phyloP scores from a whole-genome alignment of 2,329 filamentous ascomycete genomes.

The Paracamarosporium sp. region DNA sequence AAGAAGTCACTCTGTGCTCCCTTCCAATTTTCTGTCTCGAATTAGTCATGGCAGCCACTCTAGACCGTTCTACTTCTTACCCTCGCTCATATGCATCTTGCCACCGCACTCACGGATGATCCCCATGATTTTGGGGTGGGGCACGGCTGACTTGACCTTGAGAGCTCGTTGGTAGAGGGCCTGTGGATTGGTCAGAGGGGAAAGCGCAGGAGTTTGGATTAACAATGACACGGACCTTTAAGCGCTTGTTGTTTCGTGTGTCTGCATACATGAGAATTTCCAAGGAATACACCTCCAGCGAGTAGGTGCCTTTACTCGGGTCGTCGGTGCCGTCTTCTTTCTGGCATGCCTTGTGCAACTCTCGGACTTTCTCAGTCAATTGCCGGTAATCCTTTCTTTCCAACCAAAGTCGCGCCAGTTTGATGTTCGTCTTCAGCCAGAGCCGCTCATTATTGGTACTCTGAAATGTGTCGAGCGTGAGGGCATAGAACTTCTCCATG shows the following conservation, averaged over 20 bases:
- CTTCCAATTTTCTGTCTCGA: slow-evolving; percentile 83
- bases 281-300: slow-evolving; percentile 91
- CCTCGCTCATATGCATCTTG: slow-evolving; percentile 99
- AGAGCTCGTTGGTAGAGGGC: slow-evolving; percentile 89
- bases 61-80: slow-evolving; percentile 36
- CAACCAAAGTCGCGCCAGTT: slow-evolving; percentile 88
- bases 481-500: slow-evolving; percentile 94
- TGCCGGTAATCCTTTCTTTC: slow-evolving; percentile 87
- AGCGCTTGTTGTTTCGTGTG: slow-evolving; percentile 94
- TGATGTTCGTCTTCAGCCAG: slow-evolving; percentile 98
- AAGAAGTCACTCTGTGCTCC: slow-evolving; percentile 97
- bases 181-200: slow-evolving; percentile 43
- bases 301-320: slow-evolving; percentile 94
- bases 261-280: slow-evolving; percentile 99
- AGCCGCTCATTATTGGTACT: slow-evolving; percentile 96
- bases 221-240: slow-evolving; percentile 66
- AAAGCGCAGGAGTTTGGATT: slow-evolving; percentile 27
- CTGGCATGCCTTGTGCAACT: slow-evolving; percentile 89
- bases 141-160: slow-evolving; percentile 92
- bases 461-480: slow-evolving; percentile 93
- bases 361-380: slow-evolving; percentile 81
- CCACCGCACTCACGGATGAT: slow-evolving; percentile 98
- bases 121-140: slow-evolving; percentile 98
- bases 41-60: slow-evolving; percentile 29
- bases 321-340: slow-evolving; percentile 86